Conservation (phyloP, 2,329 filamentous ascomycete genomes). For the Diplodia intermedia region DNA sequence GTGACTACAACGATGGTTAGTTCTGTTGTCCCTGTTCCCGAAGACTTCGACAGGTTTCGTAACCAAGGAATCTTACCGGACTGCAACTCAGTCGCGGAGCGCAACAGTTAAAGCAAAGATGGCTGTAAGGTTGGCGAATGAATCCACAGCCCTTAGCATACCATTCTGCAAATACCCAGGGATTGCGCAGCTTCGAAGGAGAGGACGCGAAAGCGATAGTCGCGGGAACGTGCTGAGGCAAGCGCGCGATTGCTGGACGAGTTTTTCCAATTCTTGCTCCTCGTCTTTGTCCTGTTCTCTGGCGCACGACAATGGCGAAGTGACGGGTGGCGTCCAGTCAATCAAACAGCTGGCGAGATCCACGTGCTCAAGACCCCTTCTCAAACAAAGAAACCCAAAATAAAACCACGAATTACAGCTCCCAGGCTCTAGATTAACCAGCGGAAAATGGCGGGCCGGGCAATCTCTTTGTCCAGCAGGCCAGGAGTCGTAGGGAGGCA, state of each 20-base stretch:
- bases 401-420: slow-evolving; percentile 21
- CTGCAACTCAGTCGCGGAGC: slow-evolving; percentile 46
- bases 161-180: slow-evolving; percentile 37
- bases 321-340: slow-evolving; percentile 24
- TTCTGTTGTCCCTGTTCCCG: not conserved
- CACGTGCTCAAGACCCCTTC: slow-evolving; percentile 20
- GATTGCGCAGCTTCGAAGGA: slow-evolving; percentile 38
- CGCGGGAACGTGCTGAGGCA: slow-evolving; percentile 36
- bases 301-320: slow-evolving; percentile 19
- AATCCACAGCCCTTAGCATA: slow-evolving; percentile 22
- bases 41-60: not conserved
- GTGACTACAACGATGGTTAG: slow-evolving; percentile 35
- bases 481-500: slow-evolving; percentile 8
- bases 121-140: slow-evolving; percentile 19
- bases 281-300: slow-evolving; percentile 18
- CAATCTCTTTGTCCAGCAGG: slow-evolving; percentile 12
- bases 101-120: slow-evolving; percentile 33
- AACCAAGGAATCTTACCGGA: slow-evolving; percentile 42
- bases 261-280: not conserved
- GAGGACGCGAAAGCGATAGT: slow-evolving; percentile 37
- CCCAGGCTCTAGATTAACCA: slow-evolving; percentile 19
- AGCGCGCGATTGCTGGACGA: slow-evolving; percentile 35
- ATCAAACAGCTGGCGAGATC: slow-evolving; percentile 19
- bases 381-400: slow-evolving; percentile 30
- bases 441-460: slow-evolving; percentile 3